phyloP scores from a whole-genome alignment of 768 basidiomycete species.

The Naematelia encephala region DNA sequence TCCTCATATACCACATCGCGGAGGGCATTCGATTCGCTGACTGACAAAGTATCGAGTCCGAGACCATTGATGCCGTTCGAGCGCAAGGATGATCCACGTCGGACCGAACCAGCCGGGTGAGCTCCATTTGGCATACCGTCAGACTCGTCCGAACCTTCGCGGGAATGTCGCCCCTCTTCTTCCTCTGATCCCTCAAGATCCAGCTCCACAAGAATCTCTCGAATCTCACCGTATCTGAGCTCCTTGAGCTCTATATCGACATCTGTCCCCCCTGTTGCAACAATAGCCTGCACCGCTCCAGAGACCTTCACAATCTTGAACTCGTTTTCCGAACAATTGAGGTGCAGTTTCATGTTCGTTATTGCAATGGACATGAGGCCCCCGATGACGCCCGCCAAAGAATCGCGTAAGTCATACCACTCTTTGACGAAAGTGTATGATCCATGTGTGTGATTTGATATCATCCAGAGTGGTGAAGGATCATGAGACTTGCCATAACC shows the following conservation, averaged over 20 bases:
- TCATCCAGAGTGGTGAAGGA: conserved; percentile 95
- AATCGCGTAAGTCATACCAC: conserved; percentile 91
- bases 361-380: conserved; percentile 95
- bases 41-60: conserved; percentile 29
- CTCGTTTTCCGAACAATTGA: conserved; percentile 83
- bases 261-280: conserved; percentile 86
- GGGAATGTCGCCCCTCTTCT: conserved; percentile 14
- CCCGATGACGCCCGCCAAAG: conserved; percentile 89
- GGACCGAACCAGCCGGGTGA: background rate
- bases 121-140: background rate
- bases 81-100: background rate
- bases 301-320: conserved; percentile 94
- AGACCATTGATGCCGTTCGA: conserved; percentile 1
- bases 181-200: conserved; percentile 62
- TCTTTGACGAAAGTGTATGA: conserved; percentile 98
- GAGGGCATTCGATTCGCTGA: conserved; percentile 30
- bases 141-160: conserved; percentile 25
- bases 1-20: conserved; percentile 69
- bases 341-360: conserved; percentile 88
- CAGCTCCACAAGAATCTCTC: conserved; percentile 95
- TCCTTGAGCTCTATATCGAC: conserved; percentile 95
- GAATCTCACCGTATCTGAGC: conserved; percentile 89
- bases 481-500: conserved; percentile 97
- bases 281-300: conserved; percentile 79
- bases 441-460: conserved; percentile 95